A percentile compares a stretch with the other conserved stretches of the same genome.
phyloP scores from a whole-genome alignment of 495 filamentous ascomycete species.

The Durotheca rogersii region DNA sequence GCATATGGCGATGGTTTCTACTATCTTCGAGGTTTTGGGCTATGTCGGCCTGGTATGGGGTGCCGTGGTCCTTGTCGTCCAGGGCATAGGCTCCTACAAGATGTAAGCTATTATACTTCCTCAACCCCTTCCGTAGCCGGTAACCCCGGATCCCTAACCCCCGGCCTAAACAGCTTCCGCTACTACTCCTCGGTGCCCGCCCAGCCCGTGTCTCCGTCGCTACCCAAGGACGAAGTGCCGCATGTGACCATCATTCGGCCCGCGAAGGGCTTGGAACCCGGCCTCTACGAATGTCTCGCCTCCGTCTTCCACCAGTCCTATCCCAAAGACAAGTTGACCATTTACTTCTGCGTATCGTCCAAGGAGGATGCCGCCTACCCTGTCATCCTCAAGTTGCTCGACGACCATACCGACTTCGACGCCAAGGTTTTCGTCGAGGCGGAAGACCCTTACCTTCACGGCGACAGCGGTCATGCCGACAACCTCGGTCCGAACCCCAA shows the following conservation, averaged over 20 bases:
- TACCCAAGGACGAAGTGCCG: constrained; percentile 56
- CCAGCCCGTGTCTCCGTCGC: constrained; percentile 45
- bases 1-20: constrained; percentile 41
- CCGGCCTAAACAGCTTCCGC: constrained; percentile 43
- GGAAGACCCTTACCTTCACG: constrained; percentile 74
- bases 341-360: constrained; percentile 79
- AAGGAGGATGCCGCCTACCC: constrained; percentile 77
- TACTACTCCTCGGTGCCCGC: constrained; percentile 48
- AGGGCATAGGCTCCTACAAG: constrained; percentile 51
- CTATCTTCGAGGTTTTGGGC: constrained; percentile 44
- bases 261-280: constrained; percentile 86
- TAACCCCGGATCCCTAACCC: constrained; percentile 4
- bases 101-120: constrained; percentile 42
- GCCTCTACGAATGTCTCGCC: constrained; percentile 90
- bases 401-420: constrained; percentile 72
- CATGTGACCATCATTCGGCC: constrained; percentile 92
- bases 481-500: constrained; percentile 94
- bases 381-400: constrained; percentile 66
- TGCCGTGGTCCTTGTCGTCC: constrained; percentile 48
- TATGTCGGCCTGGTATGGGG: constrained; percentile 52
- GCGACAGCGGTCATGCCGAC: constrained; percentile 49
- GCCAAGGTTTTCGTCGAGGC: constrained; percentile 78
- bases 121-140: not conserved
- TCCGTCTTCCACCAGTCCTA: constrained; percentile 85
- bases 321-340: constrained; percentile 71